Conservation (phyloP, 2,329 filamentous ascomycete genomes). For the Colletotrichum eremochloae region DNA sequence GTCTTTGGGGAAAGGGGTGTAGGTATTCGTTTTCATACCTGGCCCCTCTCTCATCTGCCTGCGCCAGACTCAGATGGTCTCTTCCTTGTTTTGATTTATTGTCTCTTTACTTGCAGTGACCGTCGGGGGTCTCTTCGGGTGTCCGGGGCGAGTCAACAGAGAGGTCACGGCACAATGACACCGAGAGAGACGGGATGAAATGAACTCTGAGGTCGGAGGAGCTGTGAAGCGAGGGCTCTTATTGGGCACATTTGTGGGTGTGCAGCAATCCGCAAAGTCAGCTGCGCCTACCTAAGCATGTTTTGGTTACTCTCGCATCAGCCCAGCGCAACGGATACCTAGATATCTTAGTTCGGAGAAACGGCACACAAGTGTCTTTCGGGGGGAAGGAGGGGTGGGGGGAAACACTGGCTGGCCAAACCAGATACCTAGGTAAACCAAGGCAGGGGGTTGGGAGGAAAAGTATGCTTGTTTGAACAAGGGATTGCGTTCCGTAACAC, state of each 20-base stretch:
- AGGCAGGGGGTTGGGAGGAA: conserved; percentile 12
- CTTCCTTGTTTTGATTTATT: conserved; percentile 9
- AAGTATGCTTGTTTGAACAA: conserved; percentile 16
- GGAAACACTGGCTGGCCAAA: not conserved
- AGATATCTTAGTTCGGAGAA: conserved; percentile 33
- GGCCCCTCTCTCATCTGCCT: conserved; percentile 17
- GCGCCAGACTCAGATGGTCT: conserved; percentile 3
- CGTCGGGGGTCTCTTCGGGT: not conserved
- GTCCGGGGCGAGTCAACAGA: conserved; percentile 1
- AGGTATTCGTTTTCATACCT: not conserved
- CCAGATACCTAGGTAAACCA: conserved; percentile 10
- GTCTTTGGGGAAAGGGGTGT: not conserved
- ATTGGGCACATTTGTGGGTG: conserved; percentile 3
- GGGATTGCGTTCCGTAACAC: conserved; percentile 16
- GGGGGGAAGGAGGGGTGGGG: conserved; percentile 5
- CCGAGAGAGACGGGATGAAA: conserved; percentile 4
- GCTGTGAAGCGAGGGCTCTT: not conserved
- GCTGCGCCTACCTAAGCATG: conserved; percentile 5
- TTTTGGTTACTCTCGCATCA: conserved; percentile 24
- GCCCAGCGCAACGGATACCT: conserved; percentile 19
- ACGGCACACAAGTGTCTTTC: conserved; percentile 37
- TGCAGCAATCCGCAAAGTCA: conserved; percentile 26
- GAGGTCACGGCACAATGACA: conserved; percentile 14
- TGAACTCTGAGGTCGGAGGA: conserved; percentile 7
- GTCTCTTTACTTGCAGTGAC: not conserved